A percentile compares a stretch with the other conserved stretches of the same genome.
phyloP scores from a whole-genome alignment of 2,329 filamentous ascomycete genomes.

The Podosphaera fusca region DNA sequence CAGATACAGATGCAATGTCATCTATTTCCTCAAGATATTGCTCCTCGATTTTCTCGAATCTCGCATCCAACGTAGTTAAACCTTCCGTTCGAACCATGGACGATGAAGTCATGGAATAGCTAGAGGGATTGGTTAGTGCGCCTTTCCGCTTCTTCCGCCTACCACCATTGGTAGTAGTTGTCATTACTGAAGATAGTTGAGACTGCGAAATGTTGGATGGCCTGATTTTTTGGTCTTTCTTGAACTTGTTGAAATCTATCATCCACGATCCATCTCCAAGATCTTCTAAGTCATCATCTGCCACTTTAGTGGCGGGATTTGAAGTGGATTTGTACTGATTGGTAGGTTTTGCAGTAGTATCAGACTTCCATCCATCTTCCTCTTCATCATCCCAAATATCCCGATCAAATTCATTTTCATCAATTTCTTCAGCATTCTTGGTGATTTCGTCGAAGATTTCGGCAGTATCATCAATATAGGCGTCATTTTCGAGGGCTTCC shows the following conservation, averaged over 20 bases:
- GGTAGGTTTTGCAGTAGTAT: conserved; percentile 60
- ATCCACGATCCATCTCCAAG: conserved; percentile 63
- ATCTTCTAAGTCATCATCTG: conserved; percentile 32
- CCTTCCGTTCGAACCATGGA: conserved; percentile 73
- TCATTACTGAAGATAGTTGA: conserved; percentile 45
- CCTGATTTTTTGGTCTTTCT: conserved; percentile 47
- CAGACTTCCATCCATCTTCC: conserved; percentile 83
- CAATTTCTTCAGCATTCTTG: conserved; percentile 46
- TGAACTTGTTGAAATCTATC: conserved; percentile 83
- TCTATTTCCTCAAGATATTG: conserved; percentile 35
- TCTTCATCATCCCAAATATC: conserved; percentile 29
- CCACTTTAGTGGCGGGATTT: conserved; percentile 19
- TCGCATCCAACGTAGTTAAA: conserved; percentile 59
- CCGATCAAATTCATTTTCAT: conserved; percentile 59
- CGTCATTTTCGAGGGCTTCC: conserved; percentile 86
- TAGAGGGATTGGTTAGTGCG: conserved; percentile 66
- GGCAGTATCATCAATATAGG: conserved; percentile 63
- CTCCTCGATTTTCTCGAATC: conserved; percentile 81
- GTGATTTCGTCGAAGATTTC: conserved; percentile 57
- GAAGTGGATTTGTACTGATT: conserved; percentile 26
- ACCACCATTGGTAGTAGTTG: conserved; percentile 55
- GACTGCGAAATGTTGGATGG: conserved; percentile 20
- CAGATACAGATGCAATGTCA: conserved; percentile 37
- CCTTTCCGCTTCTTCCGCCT: conserved; percentile 88
- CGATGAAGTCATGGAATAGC: conserved; percentile 81